phyloP scores from a whole-genome alignment of 768 basidiomycete species.

The Saitozyma podzolica region DNA sequence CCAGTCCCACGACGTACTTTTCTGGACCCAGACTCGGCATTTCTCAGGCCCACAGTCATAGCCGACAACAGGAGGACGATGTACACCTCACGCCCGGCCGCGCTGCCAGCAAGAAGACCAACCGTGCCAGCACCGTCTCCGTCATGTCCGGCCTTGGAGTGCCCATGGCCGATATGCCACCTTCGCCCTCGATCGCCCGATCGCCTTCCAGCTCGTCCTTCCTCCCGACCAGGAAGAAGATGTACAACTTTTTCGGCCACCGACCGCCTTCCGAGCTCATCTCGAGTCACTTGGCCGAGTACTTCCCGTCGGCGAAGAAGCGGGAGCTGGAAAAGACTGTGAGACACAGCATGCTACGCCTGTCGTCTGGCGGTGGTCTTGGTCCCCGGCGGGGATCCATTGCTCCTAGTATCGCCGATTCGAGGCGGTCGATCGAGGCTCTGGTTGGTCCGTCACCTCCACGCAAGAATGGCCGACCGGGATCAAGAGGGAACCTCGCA shows the following conservation, averaged over 20 bases:
- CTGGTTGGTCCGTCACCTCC: slow-evolving; percentile 24
- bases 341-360: slow-evolving; percentile 80
- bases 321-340: slow-evolving; percentile 85
- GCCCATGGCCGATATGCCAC: slow-evolving; percentile 66
- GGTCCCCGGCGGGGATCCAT: slow-evolving; percentile 26
- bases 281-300: slow-evolving; percentile 88
- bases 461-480: slow-evolving; percentile 17
- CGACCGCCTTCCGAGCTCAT: slow-evolving; percentile 97
- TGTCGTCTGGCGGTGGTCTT: slow-evolving; percentile 46
- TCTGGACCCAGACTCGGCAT: slow-evolving; percentile 39
- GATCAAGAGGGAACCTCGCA: slow-evolving; percentile 21
- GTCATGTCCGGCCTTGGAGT: slow-evolving; percentile 92
- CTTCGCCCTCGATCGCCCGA: slow-evolving; percentile 55
- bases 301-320: slow-evolving; percentile 91
- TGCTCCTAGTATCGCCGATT: slow-evolving; percentile 20
- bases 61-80: slow-evolving; percentile 7
- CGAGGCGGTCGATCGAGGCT: slow-evolving; percentile 9
- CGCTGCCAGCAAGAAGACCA: slow-evolving; percentile 60
- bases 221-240: slow-evolving; percentile 49
- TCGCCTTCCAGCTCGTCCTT: slow-evolving; percentile 52
- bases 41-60: slow-evolving; percentile 8
- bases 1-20: slow-evolving; percentile 51
- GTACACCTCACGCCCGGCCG: background rate
- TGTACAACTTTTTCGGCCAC: slow-evolving; percentile 90
- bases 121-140: slow-evolving; percentile 91